phyloP scores from a whole-genome alignment of 164 flowering plant genomes.

The Annona cherimola region DNA sequence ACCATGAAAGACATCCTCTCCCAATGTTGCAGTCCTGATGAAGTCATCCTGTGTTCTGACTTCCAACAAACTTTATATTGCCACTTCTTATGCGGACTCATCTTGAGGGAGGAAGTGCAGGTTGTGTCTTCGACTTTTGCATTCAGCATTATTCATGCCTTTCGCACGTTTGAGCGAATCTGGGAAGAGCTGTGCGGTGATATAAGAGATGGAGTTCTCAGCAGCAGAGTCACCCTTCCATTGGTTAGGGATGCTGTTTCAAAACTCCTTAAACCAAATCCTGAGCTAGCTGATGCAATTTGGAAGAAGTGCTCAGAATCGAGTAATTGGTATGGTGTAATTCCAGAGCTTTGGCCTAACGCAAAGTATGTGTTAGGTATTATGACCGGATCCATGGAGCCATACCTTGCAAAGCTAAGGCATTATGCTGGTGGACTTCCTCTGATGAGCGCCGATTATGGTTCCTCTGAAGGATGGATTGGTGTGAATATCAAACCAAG shows the following conservation, averaged over 20 bases:
- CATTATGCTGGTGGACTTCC: conserved; percentile 81
- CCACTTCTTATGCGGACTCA: conserved; percentile 81
- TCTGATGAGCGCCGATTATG: conserved; percentile 75
- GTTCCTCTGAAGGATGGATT: conserved; percentile 96
- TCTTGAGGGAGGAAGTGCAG: conserved; percentile 60
- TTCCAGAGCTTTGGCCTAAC: conserved; percentile 80
- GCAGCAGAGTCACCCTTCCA: conserved; percentile 48
- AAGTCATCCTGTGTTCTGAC: conserved; percentile 81
- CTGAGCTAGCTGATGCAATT: conserved; percentile 62
- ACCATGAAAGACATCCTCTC: conserved; percentile 59
- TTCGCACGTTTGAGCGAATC: conserved; percentile 62
- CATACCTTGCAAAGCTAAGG: conserved; percentile 74
- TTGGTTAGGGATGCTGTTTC: conserved; percentile 62
- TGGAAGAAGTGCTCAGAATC: conserved; percentile 42
- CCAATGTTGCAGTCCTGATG: conserved; percentile 82
- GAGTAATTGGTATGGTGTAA: conserved; percentile 81
- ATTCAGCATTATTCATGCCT: conserved; percentile 72
- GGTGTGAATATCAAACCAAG: conserved; percentile 80
- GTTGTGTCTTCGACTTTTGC: conserved; percentile 71
- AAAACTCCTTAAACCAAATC: conserved; percentile 62
- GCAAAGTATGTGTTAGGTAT: conserved; percentile 81
- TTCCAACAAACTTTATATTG: conserved; percentile 75
- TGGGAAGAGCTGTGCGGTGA: conserved; percentile 82
- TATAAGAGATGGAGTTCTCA: conserved; percentile 53
- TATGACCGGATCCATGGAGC: conserved; percentile 98